Evolutionary conservation across 345 rosid species (phyloP).

Genomic region (Eucalyptus decipiens): DNA sequence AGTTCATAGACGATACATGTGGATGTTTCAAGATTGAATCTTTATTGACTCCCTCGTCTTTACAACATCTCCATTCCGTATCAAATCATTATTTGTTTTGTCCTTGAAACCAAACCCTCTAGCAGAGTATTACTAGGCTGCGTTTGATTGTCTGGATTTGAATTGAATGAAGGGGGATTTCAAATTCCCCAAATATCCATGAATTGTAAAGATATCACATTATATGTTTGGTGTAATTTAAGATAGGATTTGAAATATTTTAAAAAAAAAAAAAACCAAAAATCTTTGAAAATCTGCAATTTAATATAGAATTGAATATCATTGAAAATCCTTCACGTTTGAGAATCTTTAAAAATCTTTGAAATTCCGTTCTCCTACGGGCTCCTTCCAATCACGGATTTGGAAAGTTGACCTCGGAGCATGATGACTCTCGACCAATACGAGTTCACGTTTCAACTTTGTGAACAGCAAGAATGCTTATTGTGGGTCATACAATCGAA

Average conservation of each 20-base stretch:
- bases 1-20: background rate
- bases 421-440: background rate
- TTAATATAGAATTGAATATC: background rate
- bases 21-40: background rate
- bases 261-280: background rate
- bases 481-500: no score
- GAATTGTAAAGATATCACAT: fast-evolving
- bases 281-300: background rate
- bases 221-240: no score
- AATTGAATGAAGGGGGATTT: background rate
- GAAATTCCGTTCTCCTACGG: background rate
- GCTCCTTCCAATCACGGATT: background rate
- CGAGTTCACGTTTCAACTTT: no score
- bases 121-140: background rate
- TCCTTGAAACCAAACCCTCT: background rate
- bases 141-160: background rate
- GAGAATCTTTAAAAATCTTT: background rate
- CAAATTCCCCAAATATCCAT: background rate
- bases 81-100: no score
- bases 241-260: no score
- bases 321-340: background rate
- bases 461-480: no score
- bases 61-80: no score
- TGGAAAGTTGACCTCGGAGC: background rate
- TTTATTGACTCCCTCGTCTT: background rate